A percentile compares a stretch with the other conserved stretches of the same genome.
These are phyloP conservation scores for Myxozyma nipponensis DNA, from an alignment of 805 yeast genomes.

Conservation along the genomic window DNA sequence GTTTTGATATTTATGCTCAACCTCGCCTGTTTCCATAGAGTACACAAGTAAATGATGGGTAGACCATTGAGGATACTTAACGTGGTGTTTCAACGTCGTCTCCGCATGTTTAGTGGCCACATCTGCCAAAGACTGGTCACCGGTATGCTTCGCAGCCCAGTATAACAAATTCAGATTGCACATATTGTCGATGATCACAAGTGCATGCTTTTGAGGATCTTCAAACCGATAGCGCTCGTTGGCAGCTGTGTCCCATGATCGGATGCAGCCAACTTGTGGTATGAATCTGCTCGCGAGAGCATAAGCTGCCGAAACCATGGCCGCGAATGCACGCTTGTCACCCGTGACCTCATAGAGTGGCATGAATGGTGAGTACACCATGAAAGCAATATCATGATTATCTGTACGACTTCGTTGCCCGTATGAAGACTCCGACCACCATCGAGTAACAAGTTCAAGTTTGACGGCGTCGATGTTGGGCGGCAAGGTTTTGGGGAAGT, in stretches of 20 bases:
- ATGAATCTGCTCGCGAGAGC: slow-evolving; percentile 34
- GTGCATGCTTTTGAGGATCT: slow-evolving; percentile 29
- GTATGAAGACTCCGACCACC: slow-evolving; percentile 9
- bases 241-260: slow-evolving; percentile 34
- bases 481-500: too few relatives aligned
- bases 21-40: slow-evolving; percentile 30
- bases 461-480: slow-evolving; percentile 3
- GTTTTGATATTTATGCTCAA: slow-evolving; percentile 32
- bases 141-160: slow-evolving; percentile 33
- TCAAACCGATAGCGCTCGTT: slow-evolving; percentile 27
- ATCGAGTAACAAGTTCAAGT: slow-evolving; percentile 6
- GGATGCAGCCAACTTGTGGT: slow-evolving; percentile 30
- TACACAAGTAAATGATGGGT: too few relatives aligned
- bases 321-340: slow-evolving; percentile 26
- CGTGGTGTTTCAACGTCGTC: too few relatives aligned
- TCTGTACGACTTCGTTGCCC: slow-evolving; percentile 25
- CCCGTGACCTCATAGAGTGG: slow-evolving; percentile 32
- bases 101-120: slow-evolving; percentile 38
- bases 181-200: slow-evolving; percentile 34
- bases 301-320: slow-evolving; percentile 33
- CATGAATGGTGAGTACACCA: slow-evolving; percentile 32
- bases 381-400: slow-evolving; percentile 37
- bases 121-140: slow-evolving; percentile 32
- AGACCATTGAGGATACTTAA: too few relatives aligned
- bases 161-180: slow-evolving; percentile 33